These are phyloP conservation scores for Carex cristatella DNA, from an alignment of 176 grass and related monocot species.

Conservation along the genomic window DNA sequence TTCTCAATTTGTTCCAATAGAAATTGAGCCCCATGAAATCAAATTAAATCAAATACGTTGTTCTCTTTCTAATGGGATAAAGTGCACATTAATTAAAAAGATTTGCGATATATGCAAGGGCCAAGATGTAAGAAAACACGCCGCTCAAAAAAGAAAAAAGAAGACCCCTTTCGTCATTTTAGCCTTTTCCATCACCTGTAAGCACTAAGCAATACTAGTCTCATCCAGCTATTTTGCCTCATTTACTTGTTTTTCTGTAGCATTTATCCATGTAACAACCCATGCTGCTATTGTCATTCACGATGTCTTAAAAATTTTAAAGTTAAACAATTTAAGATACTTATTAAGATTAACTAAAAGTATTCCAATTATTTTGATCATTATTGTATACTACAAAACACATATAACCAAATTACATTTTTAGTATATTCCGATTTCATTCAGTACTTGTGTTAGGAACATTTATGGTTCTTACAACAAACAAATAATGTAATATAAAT, in stretches of 20 bases:
- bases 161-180: not conserved
- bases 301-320: not conserved
- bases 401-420: no score
- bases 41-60: no score
- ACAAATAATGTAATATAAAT: no score
- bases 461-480: no score
- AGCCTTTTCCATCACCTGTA: not conserved
- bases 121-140: not conserved
- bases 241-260: not conserved
- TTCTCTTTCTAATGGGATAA: no score
- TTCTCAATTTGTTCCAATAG: not conserved
- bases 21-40: not conserved
- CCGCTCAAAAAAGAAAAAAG: not conserved
- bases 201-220: not conserved
- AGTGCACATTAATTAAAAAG: no score
- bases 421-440: no score
- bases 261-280: not conserved
- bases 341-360: no score
- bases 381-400: not conserved
- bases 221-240: not conserved
- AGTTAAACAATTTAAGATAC: no score
- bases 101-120: not conserved
- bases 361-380: not conserved
- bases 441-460: no score
- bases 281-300: not conserved